Percentiles rank a stretch among this genome's conserved stretches.
Conservation (phyloP, 352 stramenopile species). For the Globisporangium canariense region DNA sequence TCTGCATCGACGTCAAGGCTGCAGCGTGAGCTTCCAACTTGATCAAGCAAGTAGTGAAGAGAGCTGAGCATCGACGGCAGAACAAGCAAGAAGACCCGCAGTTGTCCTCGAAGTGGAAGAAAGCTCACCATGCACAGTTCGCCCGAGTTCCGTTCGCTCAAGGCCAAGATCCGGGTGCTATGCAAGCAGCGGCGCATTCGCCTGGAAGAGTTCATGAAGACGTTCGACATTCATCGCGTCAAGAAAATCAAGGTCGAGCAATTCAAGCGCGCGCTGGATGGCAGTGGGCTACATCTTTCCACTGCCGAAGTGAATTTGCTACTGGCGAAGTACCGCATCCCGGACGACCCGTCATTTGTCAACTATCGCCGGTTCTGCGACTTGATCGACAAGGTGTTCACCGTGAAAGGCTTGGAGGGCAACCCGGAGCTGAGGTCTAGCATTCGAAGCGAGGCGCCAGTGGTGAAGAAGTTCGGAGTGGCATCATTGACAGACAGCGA, state of each 20-base stretch:
- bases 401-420: conserved; percentile 66
- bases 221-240: conserved; percentile 78
- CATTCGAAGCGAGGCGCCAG: conserved; percentile 28
- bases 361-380: conserved; percentile 83
- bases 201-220: conserved; percentile 88
- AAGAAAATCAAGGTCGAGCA: conserved; percentile 83
- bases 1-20: neutral
- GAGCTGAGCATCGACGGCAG: neutral
- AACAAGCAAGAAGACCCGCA: neutral
- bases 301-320: conserved; percentile 49
- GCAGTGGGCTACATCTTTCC: conserved; percentile 65
- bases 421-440: conserved; percentile 44
- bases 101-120: neutral
- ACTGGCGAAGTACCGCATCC: conserved; percentile 63
- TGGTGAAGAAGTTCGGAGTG: conserved; percentile 33
- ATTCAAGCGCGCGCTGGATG: conserved; percentile 77
- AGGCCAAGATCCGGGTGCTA: conserved; percentile 71
- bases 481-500: conserved; percentile 32
- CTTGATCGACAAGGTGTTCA: conserved; percentile 83
- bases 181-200: conserved; percentile 84
- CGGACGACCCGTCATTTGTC: conserved; percentile 57
- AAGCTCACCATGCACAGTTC: conserved; percentile 48
- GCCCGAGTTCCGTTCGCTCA: conserved; percentile 75
- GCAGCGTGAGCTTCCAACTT: conserved; percentile 1
- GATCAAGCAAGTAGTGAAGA: neutral